Evolutionary conservation across 2,329 filamentous ascomycete species (phyloP), one percentile per base, ranked within the genome.

Genomic region (Xylaria multiplex): DNA sequence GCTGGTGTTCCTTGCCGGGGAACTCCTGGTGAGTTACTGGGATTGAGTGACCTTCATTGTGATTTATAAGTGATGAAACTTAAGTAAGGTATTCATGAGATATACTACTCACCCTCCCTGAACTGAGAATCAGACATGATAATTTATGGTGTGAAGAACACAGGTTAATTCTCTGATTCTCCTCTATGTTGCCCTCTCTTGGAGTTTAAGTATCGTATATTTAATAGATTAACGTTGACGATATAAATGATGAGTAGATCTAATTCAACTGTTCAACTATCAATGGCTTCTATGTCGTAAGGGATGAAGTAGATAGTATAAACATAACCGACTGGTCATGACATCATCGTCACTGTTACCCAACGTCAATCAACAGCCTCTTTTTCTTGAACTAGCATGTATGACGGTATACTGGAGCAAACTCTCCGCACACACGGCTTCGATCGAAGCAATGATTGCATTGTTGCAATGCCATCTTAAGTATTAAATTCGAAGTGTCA

Each of bases 1-100:
- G 82, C 56, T 81, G 75, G 61, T 73, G 70, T 71, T 83, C 80
- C 72, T 81, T 80, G 37, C 81, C 81, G 2, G 80, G 81, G 65
- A 82, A 82, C 2, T 75, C 72, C 67, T 82, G 81, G 56, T 79
- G 69, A 14, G 80, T 78, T 37, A 82, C 77, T 9, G 80, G 80
- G 55, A 82, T 75, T 32, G 75, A 70, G 67, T 81, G 79, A 32
- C 79, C 80, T 81, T 64, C 43, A 56, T 54, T 19, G 27, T 56
- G 14, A 37, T 8, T 50, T 54, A 35, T 67, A 16, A 64, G 32
- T 46, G 13, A 40, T 2, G 19, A 30, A 4, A 45, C 32, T 24
- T 8, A 13, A 22, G 22, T 8, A 13, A 22, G 22, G 11, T 37
- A 2, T 30, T 27, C 7, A 19, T 35, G 16, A 37, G 9, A 35